Evolutionary conservation across 495 filamentous ascomycete genomes (phyloP), one percentile per base, ranked within the genome.

Genomic region (Pseudoneurospora amorphoporcata): DNA sequence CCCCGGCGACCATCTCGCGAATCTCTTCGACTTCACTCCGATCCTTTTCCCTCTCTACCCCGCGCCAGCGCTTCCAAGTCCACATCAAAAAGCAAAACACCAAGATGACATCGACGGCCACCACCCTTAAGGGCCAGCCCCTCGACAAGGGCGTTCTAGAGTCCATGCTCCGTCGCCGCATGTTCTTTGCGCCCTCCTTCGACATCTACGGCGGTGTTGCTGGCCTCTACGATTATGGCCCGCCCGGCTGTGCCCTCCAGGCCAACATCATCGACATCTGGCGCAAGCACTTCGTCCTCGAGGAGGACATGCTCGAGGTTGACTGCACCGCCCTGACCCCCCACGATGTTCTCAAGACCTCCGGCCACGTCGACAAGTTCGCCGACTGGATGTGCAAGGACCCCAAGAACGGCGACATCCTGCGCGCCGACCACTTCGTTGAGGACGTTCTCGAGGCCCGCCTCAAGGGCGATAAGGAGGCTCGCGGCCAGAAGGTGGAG

Each of bases 301-400:
- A 95, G 85, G 93, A 95, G 82, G 91, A 95, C 81, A 95, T 95
- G 92, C 85, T 96, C 61, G 93, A 96, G 83, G 88, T 96, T 45
- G 93, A 96, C 81, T 94, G 91, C 81, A 92, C 89, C 14, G 92
- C 92, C 81, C 80, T 96, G 75, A 96, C 93, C 70, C 95, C 95
- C 32, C 87, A 93, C 73, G 92, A 95, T 47, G 92, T 98, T 12
- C 86, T 99, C 65, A 97, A 98, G 88, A 98, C 95, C 35, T 93
- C 90, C 79, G 95, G 96, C 72, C 95, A 99, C 82, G 95, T 98
- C 70, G 95, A 98, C 75, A 96, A 96, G 81, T 99, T 98, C 81
- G 92, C 94, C 76, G 96, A 98, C 81, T 98, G 93, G 93, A 97
- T 98, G 94, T 97, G 94, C 89, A 98, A 98, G 82, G 95, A 99